Percentiles rank a stretch among this genome's conserved stretches.
Conservation (phyloP, 345 rosid genomes). For the Dimocarpus longan region DNA sequence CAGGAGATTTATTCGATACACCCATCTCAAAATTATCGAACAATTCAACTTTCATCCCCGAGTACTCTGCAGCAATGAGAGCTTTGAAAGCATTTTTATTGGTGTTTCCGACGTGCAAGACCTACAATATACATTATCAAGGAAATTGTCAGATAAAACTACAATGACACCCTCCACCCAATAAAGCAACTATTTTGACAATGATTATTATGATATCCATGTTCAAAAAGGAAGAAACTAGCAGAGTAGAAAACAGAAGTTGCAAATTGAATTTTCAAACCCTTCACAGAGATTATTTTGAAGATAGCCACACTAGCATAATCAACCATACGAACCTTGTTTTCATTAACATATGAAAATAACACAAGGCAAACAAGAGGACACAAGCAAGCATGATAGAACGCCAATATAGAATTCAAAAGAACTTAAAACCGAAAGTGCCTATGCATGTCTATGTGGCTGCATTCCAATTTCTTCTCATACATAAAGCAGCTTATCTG, state of each 20-base stretch:
- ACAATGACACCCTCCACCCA: not conserved
- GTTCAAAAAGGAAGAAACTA: not conserved
- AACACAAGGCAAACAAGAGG: not conserved
- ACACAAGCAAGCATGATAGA: not conserved
- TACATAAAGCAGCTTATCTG: not conserved
- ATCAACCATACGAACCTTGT: no score
- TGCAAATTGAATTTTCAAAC: not conserved
- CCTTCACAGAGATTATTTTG: not conserved
- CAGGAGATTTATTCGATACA: conserved; percentile 78
- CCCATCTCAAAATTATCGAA: conserved; percentile 73
- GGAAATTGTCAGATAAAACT: not conserved
- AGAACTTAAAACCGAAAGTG: not conserved
- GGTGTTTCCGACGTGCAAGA: conserved; percentile 58
- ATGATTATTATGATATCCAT: not conserved
- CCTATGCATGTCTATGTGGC: not conserved
- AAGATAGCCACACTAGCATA: not conserved
- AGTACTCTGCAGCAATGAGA: conserved; percentile 79
- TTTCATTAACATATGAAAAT: no score
- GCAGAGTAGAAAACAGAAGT: not conserved
- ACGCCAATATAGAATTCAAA: not conserved
- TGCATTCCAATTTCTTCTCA: not conserved
- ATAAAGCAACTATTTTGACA: not conserved
- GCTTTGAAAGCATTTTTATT: conserved; percentile 76
- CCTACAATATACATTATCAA: conserved; percentile 35
- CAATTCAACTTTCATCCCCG: conserved; percentile 64